These are phyloP conservation scores for Chytriomyces hyalinus DNA, from an alignment of 192 early-diverging fungal genomes.

Conservation along the genomic window DNA sequence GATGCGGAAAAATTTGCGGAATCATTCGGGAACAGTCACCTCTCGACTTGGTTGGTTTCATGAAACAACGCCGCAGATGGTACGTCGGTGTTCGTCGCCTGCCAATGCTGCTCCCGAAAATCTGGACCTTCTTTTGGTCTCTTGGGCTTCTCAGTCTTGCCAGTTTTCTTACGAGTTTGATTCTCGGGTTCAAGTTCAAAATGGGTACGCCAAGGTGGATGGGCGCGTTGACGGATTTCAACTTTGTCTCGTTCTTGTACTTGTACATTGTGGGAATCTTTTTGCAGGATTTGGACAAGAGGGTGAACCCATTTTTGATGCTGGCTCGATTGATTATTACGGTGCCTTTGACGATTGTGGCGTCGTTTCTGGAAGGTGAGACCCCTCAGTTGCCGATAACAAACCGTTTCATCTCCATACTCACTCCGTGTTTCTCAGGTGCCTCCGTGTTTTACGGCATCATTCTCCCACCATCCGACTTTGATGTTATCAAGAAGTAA, in stretches of 20 bases:
- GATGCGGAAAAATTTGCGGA: constrained; percentile 60
- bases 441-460: constrained; percentile 10
- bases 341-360: constrained; percentile 51
- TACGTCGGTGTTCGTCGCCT: constrained; percentile 62
- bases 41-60: constrained; percentile 54
- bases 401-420: not conserved
- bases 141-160: constrained; percentile 52
- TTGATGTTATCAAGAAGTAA: constrained; percentile 66
- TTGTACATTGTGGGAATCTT: constrained; percentile 60
- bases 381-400: constrained; percentile 37
- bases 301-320: constrained; percentile 48
- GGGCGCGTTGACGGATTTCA: constrained; percentile 57
- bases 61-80: constrained; percentile 63
- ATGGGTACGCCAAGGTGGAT: constrained; percentile 59
- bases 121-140: constrained; percentile 62
- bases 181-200: constrained; percentile 45
- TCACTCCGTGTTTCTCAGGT: not conserved
- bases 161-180: constrained; percentile 48
- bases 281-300: constrained; percentile 60
- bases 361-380: constrained; percentile 50
- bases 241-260: constrained; percentile 58
- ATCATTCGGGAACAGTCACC: constrained; percentile 63
- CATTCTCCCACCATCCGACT: constrained; percentile 32
- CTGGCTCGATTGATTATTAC: constrained; percentile 50
- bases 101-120: constrained; percentile 54